These are phyloP conservation scores for Colletotrichum brevisporum DNA, from an alignment of 2,329 filamentous ascomycete species.

Conservation along the genomic window DNA sequence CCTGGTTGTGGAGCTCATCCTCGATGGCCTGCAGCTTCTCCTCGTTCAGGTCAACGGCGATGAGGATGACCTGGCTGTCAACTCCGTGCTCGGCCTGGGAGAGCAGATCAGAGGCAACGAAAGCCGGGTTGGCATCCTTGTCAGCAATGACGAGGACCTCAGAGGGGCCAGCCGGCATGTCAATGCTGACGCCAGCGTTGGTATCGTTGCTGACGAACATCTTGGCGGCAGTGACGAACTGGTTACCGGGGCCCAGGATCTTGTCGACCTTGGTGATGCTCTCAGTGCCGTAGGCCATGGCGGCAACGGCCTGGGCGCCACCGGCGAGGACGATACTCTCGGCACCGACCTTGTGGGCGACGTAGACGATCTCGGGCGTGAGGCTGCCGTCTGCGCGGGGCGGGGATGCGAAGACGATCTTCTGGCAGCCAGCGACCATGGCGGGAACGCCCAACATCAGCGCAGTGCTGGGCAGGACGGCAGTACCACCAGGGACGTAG, in stretches of 20 bases:
- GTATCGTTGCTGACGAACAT: slow-evolving; percentile 99
- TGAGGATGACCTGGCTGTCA: slow-evolving; percentile 94
- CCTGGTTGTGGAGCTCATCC: slow-evolving; percentile 90
- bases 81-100: slow-evolving; percentile 97
- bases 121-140: slow-evolving; percentile 87
- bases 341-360: slow-evolving; percentile 95
- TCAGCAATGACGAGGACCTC: slow-evolving; percentile 98
- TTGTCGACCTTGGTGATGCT: slow-evolving; percentile 97
- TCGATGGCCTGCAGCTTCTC: slow-evolving; percentile 85
- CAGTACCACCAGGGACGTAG: slow-evolving; percentile 96
- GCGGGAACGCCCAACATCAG: slow-evolving; percentile 98
- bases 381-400: slow-evolving; percentile 90
- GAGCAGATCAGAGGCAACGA: slow-evolving; percentile 94
- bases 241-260: slow-evolving; percentile 96
- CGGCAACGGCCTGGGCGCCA: slow-evolving; percentile 94
- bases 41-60: slow-evolving; percentile 85
- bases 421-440: slow-evolving; percentile 96
- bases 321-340: slow-evolving; percentile 96
- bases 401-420: slow-evolving; percentile 93
- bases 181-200: slow-evolving; percentile 93
- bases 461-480: slow-evolving; percentile 95
- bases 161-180: slow-evolving; percentile 97
- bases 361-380: slow-evolving; percentile 97
- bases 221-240: slow-evolving; percentile 98
- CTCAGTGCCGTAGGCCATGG: slow-evolving; percentile 97